Conservation (phyloP, 78 protist genomes). For the slime mould (Dictyostelium discoideum) region DNA sequence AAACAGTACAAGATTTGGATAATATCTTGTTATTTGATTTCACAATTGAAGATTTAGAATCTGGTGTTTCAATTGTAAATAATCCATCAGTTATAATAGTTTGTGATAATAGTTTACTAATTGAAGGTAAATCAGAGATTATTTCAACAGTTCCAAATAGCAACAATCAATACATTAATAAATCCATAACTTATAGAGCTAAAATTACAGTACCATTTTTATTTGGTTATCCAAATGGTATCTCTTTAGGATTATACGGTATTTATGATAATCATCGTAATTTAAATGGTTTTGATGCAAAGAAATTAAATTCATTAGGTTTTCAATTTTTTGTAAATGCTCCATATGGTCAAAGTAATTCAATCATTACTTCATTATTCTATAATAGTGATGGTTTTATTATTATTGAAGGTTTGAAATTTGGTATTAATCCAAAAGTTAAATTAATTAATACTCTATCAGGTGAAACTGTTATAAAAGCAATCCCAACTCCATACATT, state of each 20-base stretch:
- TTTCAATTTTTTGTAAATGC: not conserved
- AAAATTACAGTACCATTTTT: not conserved
- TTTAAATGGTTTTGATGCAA: not conserved
- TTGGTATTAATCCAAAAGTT: not conserved
- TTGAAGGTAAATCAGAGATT: not conserved
- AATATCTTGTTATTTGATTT: not conserved
- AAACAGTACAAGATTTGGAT: not conserved
- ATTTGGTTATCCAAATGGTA: slow-evolving; percentile 9
- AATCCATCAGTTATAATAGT: not conserved
- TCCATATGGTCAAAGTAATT: not conserved
- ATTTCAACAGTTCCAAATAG: not conserved
- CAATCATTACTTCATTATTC: not conserved
- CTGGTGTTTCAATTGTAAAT: not conserved
- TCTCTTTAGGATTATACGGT: not conserved
- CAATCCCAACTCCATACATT: not conserved
- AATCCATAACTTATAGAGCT: not conserved
- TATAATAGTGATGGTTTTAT: not conserved
- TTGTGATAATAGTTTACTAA: not conserved
- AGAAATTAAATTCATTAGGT: not conserved
- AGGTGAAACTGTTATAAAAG: not conserved
- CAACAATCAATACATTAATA: not conserved
- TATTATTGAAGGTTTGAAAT: not conserved
- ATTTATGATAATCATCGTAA: not conserved
- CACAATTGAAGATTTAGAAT: not conserved
- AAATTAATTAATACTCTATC: not conserved